Evolutionary conservation across 1,284 basidiomycete genomes (phyloP), one percentile per base, ranked within the genome.

Genomic region (Puccinia triticina): DNA sequence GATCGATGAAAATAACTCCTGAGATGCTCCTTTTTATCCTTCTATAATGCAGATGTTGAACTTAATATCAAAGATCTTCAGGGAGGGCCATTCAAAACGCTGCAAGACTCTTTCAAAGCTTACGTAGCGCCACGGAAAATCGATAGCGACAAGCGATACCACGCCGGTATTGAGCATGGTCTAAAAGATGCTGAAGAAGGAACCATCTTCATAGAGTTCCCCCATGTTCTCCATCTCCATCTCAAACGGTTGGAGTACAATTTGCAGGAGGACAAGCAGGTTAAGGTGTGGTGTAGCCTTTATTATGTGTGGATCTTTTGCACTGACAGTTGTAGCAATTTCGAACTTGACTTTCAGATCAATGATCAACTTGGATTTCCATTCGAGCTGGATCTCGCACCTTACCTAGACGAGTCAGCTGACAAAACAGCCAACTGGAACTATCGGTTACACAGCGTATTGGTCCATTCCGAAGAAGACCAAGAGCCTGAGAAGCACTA

Each of bases 361-460:
- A 99, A 99, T 87, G 97, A 99, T 88, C 94, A 97, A 55, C 95
- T 98, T 87, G 97, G 99, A 89, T 99, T 98, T 88, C 97, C 97
- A 34, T 95, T 97, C 88, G 94, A 96, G 87, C 98, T 99, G 84
- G 95, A 99, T 86, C 92, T 99, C 46, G 91, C 88, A 84, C 94
- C 96, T 88, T 99, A 97, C 89, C 89, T 99, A 84, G 93, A 96
- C 86, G 90, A 93, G 84, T 84, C 84, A 80, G 92, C 93, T 55
- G 95, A 96, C 87, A 90, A 91, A 83, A 91, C 92, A 46, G 90
- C 93, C 84, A 91, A 93, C 10, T 97, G 96, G 92, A 90, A 94
- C 48, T 99, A 99, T 90, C 94, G 92, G 87, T 90, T 99, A 40
- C 94, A 97, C 86, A 97, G 97, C 85, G 97, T 99, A 18, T 91